Base-by-base conservation (phyloP, 805 yeast species). In the Lachancea fermentati region DNA sequence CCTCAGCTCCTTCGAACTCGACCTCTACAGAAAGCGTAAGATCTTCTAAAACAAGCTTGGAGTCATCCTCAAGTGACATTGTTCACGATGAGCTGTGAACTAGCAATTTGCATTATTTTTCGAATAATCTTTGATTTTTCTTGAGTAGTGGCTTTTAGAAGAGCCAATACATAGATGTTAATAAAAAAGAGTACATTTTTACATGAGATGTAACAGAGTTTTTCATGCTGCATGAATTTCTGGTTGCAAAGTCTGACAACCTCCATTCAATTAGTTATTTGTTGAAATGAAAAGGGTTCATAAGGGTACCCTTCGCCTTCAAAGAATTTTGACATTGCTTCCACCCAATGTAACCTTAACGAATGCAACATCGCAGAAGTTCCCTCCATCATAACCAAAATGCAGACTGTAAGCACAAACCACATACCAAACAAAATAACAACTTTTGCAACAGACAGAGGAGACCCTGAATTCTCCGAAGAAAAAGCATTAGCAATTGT, bases 341-440 rank as follows among this genome's bases (percentile, higher is more conserved):
- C 99, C 47, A 93, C 98, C 99, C 99, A 93, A 63, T 93, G 98
- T 58, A 93, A 75, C 72, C 99, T 85, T 58, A 93, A 75, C n/a
- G 97, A 84, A 66, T 93, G 99, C 58, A 93, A 75, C 98, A 93
- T 93, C 26, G 98, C 98, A 18, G 97, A 87, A 0, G 99, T 93
- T 44, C 98, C 99, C 66, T 93, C 99, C 99, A 93, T 93, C 39
- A 85, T 69, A 11, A 93, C 97, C 57, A 93, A 73, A 52, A 93
- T 87, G 55, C 86, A 83, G 18, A 89, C 91, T 0, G 98, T 91
- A 46, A 93, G 70, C 3, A 77, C 77, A 62, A 93, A 88, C 99
- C 99, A 93, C 83, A 93, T 79, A 16, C 83, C 95, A 62, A 93
- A 93, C 58, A 93, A 66, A 17, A 83, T 57, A 29, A 89, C 93